phyloP scores from a whole-genome alignment of 257 asterid genomes.

The Prunella vulgaris region DNA sequence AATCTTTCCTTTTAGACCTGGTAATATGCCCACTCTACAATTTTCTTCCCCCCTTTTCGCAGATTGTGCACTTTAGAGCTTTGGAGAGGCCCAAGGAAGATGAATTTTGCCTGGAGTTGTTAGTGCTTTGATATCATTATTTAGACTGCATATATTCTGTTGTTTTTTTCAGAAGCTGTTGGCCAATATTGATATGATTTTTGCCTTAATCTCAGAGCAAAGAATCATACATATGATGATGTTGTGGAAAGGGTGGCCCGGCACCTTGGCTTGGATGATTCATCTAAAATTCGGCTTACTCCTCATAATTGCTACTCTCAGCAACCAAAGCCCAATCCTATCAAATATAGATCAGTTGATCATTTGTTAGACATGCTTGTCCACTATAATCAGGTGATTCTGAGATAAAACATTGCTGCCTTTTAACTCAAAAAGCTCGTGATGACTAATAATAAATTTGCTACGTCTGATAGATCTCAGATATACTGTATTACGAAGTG shows the following conservation, averaged over 20 bases:
- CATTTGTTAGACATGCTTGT: conserved; percentile 91
- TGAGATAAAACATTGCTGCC: not conserved
- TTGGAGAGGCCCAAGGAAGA: conserved; percentile 93
- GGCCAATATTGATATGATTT: conserved; percentile 13
- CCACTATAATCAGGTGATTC: conserved; percentile 92
- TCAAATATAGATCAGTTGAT: conserved; percentile 85
- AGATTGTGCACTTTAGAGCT: conserved; percentile 90
- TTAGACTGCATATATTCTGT: conserved; percentile 8
- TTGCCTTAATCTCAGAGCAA: conserved; percentile 55
- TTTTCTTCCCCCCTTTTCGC: conserved; percentile 22
- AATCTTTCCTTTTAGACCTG: not conserved
- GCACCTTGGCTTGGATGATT: conserved; percentile 74
- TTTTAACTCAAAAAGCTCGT: not conserved
- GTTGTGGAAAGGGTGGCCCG: conserved; percentile 90
- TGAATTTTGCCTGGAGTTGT: conserved; percentile 90
- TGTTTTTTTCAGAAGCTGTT: not conserved
- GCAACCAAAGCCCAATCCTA: conserved; percentile 91
- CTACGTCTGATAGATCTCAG: conserved; percentile 58
- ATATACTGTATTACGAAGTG: conserved; percentile 85
- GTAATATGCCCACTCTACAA: not conserved
- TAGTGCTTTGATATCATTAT: conserved; percentile 34
- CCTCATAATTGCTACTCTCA: conserved; percentile 97
- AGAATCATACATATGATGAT: conserved; percentile 88
- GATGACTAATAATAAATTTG: conserved; percentile 7
- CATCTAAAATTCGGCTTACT: conserved; percentile 91